These are phyloP conservation scores for Cercospora sp. DNA, from an alignment of 2,329 filamentous ascomycete species.

Conservation along the genomic window DNA sequence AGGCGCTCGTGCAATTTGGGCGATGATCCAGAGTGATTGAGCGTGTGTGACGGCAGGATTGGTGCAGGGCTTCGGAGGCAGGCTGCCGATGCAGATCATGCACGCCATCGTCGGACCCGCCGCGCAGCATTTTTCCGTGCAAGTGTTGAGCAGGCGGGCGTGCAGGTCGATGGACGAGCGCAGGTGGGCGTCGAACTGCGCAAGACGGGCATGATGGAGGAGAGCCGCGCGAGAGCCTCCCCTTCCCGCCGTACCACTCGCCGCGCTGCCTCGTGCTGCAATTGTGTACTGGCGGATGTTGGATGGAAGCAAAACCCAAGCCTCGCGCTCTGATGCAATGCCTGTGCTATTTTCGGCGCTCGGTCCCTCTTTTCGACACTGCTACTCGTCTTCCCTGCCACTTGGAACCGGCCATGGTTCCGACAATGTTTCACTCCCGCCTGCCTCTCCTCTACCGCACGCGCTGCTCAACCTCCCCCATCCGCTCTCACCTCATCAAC, in stretches of 20 bases:
- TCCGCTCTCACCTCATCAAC: not conserved
- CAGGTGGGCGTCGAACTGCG: not conserved
- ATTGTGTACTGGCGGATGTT: not conserved
- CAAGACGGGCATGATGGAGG: not conserved
- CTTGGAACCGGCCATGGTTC: not conserved
- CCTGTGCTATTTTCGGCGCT: not conserved
- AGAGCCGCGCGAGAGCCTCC: not conserved
- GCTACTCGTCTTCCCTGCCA: not conserved
- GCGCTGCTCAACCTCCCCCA: not conserved
- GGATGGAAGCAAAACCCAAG: not conserved
- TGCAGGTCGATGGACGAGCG: not conserved
- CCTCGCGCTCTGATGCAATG: not conserved
- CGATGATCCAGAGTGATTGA: not conserved
- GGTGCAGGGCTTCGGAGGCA: not conserved
- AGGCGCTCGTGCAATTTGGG: not conserved
- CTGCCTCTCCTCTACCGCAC: not conserved
- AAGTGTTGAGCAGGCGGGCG: not conserved
- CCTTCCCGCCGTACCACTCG: not conserved
- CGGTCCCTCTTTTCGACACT: not conserved
- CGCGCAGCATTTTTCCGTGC: not conserved
- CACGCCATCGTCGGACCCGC: not conserved
- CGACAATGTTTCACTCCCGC: not conserved
- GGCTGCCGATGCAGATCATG: not conserved
- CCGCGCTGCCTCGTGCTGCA: not conserved
- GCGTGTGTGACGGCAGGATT: not conserved